Percentiles rank a stretch among this genome's conserved stretches.
phyloP scores from a whole-genome alignment of 768 basidiomycete genomes.

The Amyloporia xantha region DNA sequence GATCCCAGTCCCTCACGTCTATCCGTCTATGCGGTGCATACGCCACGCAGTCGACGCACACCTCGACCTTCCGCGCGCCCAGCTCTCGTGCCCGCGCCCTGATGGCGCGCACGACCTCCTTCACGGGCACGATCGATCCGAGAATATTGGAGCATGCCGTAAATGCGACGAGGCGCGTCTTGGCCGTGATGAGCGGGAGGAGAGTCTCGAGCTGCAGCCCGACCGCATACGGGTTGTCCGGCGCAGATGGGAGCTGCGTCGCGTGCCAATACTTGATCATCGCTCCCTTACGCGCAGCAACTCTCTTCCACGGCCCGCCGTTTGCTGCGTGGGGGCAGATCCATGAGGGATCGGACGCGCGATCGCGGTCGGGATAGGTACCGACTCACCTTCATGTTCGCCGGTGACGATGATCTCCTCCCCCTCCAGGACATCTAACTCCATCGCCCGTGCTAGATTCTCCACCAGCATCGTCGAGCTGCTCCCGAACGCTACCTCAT shows the following conservation, averaged over 20 bases:
- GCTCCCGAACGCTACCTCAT: slow-evolving; percentile 61
- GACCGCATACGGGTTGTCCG: slow-evolving; percentile 62
- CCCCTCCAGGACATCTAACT: slow-evolving; percentile 42
- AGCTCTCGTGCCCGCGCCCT: slow-evolving; percentile 42
- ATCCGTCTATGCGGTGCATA: slow-evolving; percentile 70
- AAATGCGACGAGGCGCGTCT: slow-evolving; percentile 69
- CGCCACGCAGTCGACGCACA: slow-evolving; percentile 72
- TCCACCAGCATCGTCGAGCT: slow-evolving; percentile 66
- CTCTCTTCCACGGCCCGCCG: slow-evolving; percentile 67
- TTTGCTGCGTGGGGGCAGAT: slow-evolving; percentile 44
- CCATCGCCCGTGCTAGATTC: slow-evolving; percentile 60
- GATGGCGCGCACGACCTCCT: slow-evolving; percentile 46
- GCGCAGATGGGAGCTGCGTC: slow-evolving; percentile 28
- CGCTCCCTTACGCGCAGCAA: slow-evolving; percentile 52
- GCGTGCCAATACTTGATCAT: slow-evolving; percentile 55
- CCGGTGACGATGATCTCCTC: slow-evolving; percentile 77
- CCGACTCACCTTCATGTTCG: slow-evolving; percentile 67
- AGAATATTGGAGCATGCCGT: slow-evolving; percentile 73
- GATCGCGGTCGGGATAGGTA: too few relatives aligned
- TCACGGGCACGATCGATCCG: slow-evolving; percentile 57
- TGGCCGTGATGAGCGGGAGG: slow-evolving; percentile 52
- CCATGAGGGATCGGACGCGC: neutral
- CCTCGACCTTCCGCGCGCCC: slow-evolving; percentile 55
- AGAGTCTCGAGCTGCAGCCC: slow-evolving; percentile 47
- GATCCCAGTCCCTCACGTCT: slow-evolving; percentile 71